Percentiles rank a stretch among this genome's conserved stretches.
Conservation (phyloP, 1,284 basidiomycete genomes). For the Cryptococcus hybrid region DNA sequence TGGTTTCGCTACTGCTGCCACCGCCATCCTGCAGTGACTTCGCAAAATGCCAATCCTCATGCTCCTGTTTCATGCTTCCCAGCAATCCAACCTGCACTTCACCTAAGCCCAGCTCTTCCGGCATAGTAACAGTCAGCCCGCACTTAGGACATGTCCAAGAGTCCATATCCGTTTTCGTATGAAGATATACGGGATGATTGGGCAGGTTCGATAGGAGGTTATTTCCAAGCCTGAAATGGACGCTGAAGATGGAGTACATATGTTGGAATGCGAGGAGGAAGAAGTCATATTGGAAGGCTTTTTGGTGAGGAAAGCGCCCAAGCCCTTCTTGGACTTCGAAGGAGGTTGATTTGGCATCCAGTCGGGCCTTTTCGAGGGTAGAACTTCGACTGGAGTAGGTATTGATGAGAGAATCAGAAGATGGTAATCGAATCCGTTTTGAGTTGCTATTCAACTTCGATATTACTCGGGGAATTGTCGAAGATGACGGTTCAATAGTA, state of each 20-base stretch:
- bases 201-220: too few species aligned
- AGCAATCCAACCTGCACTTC: slow-evolving; percentile 53
- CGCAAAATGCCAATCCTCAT: slow-evolving; percentile 84
- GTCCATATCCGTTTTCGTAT: too few species aligned
- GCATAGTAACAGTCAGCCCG: slow-evolving; percentile 8
- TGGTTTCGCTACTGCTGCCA: not conserved
- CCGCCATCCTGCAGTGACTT: slow-evolving; percentile 60
- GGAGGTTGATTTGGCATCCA: too few species aligned
- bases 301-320: not conserved
- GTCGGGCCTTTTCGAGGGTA: too few species aligned
- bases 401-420: slow-evolving; percentile 3
- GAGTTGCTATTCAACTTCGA: too few species aligned
- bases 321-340: not conserved
- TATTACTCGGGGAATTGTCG: not conserved
- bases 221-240: slow-evolving; percentile 10
- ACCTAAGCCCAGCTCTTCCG: slow-evolving; percentile 4
- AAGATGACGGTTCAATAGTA: too few species aligned
- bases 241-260: too few species aligned
- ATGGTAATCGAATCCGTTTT: slow-evolving; percentile 24
- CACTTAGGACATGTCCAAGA: slow-evolving; percentile 38
- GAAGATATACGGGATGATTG: too few species aligned
- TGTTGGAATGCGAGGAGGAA: not conserved
- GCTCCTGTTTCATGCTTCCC: slow-evolving; percentile 62
- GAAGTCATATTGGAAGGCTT: slow-evolving; percentile 9
- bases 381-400: not conserved